Evolutionary conservation across 257 asterid genomes (phyloP).

Genomic region (Voacanga thouarsii): DNA sequence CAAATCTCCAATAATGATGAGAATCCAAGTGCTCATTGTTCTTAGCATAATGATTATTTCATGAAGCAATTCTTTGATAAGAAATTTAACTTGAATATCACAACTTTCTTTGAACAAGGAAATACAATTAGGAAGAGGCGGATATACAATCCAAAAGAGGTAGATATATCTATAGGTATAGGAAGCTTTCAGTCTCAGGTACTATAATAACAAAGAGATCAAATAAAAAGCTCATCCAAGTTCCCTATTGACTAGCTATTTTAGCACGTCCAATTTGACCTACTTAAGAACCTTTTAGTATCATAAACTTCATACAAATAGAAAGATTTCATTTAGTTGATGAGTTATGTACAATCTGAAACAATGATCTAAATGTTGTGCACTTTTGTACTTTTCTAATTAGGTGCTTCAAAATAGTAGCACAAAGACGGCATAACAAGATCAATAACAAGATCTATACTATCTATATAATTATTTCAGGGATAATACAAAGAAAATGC

Average conservation of each 20-base stretch:
- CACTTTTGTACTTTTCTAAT: not conserved
- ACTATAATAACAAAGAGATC: not conserved
- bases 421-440: not conserved
- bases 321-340: constrained; percentile 14
- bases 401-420: not conserved
- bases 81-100: not conserved
- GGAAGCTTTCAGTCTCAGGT: not conserved
- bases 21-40: not conserved
- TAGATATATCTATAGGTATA: not conserved
- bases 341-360: not conserved
- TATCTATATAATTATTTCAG: not conserved
- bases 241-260: not conserved
- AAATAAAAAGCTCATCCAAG: not conserved
- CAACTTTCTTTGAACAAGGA: not conserved
- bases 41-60: not conserved
- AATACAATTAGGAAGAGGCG: not conserved
- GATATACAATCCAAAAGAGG: not conserved
- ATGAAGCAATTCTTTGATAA: not conserved
- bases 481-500: not conserved
- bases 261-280: not conserved
- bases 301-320: constrained; percentile 58
- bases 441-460: not conserved
- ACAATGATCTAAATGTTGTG: not conserved
- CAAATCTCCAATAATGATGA: not conserved
- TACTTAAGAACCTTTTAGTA: not conserved